Evolutionary conservation across 1,139 yeast species (phyloP).

Genomic region (Suhomyces bolitotheri): DNA sequence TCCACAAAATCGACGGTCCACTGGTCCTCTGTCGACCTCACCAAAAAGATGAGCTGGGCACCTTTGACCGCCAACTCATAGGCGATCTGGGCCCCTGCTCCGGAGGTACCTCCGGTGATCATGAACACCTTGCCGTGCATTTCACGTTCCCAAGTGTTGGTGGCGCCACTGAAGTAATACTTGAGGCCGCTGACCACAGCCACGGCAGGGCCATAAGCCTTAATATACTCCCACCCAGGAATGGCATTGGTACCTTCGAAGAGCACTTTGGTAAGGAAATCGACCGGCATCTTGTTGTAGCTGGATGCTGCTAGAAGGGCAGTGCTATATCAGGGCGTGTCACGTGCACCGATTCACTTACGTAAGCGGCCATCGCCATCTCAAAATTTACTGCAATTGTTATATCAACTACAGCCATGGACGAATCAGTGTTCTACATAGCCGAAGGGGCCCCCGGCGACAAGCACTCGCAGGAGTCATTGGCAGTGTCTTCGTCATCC

Average conservation of each 20-base stretch:
- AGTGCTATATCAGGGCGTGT: no score
- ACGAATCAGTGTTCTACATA: slow-evolving; percentile 59
- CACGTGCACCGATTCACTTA: no score
- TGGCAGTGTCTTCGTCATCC: slow-evolving; percentile 50
- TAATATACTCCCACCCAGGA: slow-evolving; percentile 69
- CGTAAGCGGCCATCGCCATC: slow-evolving; percentile 2
- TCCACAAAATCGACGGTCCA: slow-evolving; percentile 83
- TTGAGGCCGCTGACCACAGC: slow-evolving; percentile 44
- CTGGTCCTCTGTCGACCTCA: slow-evolving; percentile 60
- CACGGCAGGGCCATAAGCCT: slow-evolving; percentile 50
- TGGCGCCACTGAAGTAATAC: slow-evolving; percentile 72
- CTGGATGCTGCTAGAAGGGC: no score
- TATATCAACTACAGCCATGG: slow-evolving; percentile 42
- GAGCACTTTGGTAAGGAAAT: slow-evolving; percentile 64
- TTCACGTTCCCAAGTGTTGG: slow-evolving; percentile 88
- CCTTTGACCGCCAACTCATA: slow-evolving; percentile 75
- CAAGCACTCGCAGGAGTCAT: slow-evolving; percentile 47
- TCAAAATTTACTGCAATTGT: slow-evolving; percentile 1
- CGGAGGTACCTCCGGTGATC: slow-evolving; percentile 82
- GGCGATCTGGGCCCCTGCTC: slow-evolving; percentile 78
- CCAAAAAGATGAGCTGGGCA: slow-evolving; percentile 80
- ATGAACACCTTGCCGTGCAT: slow-evolving; percentile 88
- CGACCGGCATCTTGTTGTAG: slow-evolving; percentile 66
- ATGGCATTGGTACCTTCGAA: slow-evolving; percentile 71
- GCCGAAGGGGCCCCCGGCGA: slow-evolving; percentile 53